Percentiles rank a stretch among this genome's conserved stretches.
These are phyloP conservation scores for Piper betle DNA, from an alignment of 164 flowering plant genomes.

Conservation along the genomic window DNA sequence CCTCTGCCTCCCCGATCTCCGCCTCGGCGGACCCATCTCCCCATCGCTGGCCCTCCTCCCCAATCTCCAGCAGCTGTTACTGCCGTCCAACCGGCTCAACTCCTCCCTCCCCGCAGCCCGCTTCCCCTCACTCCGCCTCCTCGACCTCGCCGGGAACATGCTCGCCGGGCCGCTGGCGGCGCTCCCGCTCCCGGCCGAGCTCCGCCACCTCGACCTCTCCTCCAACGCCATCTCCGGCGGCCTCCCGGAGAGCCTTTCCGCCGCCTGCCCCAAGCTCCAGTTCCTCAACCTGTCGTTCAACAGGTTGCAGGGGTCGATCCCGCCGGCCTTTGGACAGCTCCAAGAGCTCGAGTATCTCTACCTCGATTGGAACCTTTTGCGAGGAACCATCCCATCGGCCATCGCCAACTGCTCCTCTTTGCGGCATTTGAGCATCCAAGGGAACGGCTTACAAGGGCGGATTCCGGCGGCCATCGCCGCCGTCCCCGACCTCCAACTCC, in stretches of 20 bases:
- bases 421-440: conserved; percentile 54
- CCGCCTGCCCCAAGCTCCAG: conserved; percentile 21
- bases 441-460: conserved; percentile 43
- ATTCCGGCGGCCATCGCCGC: conserved; percentile 52
- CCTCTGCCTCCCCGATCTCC: conserved; percentile 60
- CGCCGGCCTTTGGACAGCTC: conserved; percentile 47
- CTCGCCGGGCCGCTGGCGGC: conserved; percentile 28
- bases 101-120: conserved; percentile 36
- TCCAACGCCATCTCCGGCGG: conserved; percentile 57
- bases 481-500: conserved; percentile 39
- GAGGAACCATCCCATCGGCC: conserved; percentile 74
- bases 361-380: conserved; percentile 49
- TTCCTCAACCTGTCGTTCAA: conserved; percentile 63
- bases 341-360: conserved; percentile 49
- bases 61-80: conserved; percentile 55
- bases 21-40: conserved; percentile 43
- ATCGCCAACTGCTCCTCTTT: conserved; percentile 64
- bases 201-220: conserved; percentile 36
- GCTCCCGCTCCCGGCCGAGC: conserved; percentile 14
- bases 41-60: conserved; percentile 24
- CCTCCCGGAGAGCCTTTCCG: conserved; percentile 33
- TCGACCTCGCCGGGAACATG: conserved; percentile 32
- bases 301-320: conserved; percentile 46
- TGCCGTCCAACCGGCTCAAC: conserved; percentile 39
- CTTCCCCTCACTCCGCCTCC: conserved; percentile 21